Evolutionary conservation across 306 rosid species (phyloP).

Genomic region (Acmispon strigosus): DNA sequence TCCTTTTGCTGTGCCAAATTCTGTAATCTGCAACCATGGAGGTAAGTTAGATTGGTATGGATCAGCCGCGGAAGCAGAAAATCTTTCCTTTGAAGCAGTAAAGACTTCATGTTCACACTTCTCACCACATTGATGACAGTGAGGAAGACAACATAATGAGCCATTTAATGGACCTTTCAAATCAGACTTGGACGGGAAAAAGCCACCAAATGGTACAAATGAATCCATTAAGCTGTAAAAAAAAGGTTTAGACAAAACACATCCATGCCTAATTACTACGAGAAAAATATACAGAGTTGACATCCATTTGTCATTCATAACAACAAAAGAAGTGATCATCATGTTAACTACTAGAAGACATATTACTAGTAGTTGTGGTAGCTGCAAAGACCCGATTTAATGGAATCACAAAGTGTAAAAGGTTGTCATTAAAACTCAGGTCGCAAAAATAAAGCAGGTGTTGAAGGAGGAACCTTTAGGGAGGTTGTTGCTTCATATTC

Average conservation of each 20-base stretch:
- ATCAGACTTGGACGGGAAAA: constrained; percentile 85
- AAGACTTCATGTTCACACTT: constrained; percentile 49
- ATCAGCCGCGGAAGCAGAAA: constrained; percentile 39
- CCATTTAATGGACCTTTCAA: constrained; percentile 40
- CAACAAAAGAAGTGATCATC: background rate
- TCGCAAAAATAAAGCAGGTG: background rate
- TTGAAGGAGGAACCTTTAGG: background rate
- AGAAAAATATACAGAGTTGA: constrained; percentile 4
- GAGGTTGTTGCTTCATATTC: background rate
- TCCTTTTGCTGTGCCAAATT: constrained; percentile 33
- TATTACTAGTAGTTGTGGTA: background rate
- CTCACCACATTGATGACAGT: constrained; percentile 38
- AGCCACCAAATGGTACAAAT: constrained; percentile 93
- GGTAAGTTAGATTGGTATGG: constrained; percentile 54
- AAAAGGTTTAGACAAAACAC: constrained; percentile 10
- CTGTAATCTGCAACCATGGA: constrained; percentile 65
- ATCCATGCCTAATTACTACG: background rate
- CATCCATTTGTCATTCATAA: constrained; percentile 4
- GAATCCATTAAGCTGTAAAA: constrained; percentile 88
- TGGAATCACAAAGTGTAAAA: background rate
- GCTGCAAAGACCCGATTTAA: background rate
- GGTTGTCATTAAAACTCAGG: background rate
- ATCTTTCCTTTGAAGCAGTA: constrained; percentile 38
- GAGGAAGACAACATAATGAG: constrained; percentile 41
- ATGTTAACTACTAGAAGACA: background rate